These are phyloP conservation scores for Adansonia rubrostipa DNA, from an alignment of 441 rosid species.

Conservation along the genomic window DNA sequence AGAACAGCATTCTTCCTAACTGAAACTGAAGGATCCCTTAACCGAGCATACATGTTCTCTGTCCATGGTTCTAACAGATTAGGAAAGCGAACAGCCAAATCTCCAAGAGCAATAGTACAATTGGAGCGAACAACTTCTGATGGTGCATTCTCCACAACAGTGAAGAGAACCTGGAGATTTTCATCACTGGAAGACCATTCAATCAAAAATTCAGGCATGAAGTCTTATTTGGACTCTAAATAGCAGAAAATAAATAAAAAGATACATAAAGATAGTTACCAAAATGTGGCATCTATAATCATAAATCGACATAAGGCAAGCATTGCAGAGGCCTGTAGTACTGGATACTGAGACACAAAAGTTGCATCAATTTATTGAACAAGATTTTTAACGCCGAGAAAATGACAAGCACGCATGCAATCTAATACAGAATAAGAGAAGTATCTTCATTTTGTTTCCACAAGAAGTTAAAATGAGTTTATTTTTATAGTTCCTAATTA, in stretches of 20 bases:
- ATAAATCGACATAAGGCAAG: conserved; percentile 93
- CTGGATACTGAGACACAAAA: conserved; percentile 69
- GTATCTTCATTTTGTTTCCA: conserved; percentile 19
- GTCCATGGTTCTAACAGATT: conserved; percentile 98
- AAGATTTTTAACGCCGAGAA: not conserved
- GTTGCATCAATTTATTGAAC: conserved; percentile 9
- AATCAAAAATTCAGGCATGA: conserved; percentile 36
- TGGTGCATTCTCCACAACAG: conserved; percentile 91
- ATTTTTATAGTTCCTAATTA: not conserved
- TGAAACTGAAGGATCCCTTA: conserved; percentile 76
- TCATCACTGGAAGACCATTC: conserved; percentile 64
- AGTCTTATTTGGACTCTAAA: conserved; percentile 6
- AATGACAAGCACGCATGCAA: conserved; percentile 11
- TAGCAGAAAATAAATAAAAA: conserved; percentile 12
- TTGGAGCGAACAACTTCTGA: conserved; percentile 95
- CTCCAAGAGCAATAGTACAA: conserved; percentile 96
- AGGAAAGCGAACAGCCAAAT: conserved; percentile 97
- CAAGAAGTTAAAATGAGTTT: conserved; percentile 4
- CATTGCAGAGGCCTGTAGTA: conserved; percentile 94
- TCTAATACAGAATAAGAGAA: not conserved
- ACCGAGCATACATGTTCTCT: conserved; percentile 87
- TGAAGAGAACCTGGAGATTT: conserved; percentile 98
- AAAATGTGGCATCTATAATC: conserved; percentile 89
- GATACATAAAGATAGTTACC: conserved; percentile 49
- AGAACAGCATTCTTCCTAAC: conserved; percentile 98